Base-by-base conservation (phyloP, 805 yeast species). In the Metschnikowia lachancei region DNA sequence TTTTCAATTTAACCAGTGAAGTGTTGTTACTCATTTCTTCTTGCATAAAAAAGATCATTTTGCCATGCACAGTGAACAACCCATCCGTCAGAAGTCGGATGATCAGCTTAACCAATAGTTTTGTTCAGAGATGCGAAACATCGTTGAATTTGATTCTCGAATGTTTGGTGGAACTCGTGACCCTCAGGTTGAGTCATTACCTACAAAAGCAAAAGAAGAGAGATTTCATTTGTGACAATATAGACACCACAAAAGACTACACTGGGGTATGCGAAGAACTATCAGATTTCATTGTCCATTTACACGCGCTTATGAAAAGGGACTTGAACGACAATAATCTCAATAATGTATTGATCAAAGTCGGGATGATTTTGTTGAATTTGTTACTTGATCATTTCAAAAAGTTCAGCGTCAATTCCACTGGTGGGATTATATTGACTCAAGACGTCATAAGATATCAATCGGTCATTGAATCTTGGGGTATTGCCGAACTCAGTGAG, bases 401-500 rank as follows among this genome's bases (percentile, higher is more conserved):
- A 50, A 85, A 82, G 57, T 87, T 80, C 61, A 81, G 79, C 34
- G 87, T 91, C 52, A 86, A 81, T 55, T 81, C 89, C 1, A 79
- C 82, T 6, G 98, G 97, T 43, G 96, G 96, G 26, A 74, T 84
- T 50, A 80, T 85, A 12, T 77, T 88, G 12, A 87, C 95, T 0
- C 86, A 84, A 57, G 97, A 91, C 65, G 81, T 87, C 7, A 85
- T 86, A 32, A 78, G 86, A 38, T 87, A 84, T 59, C 92, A 88
- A 62, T 72, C 78, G 13, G 72, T 78, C 12, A 75, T 86, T 36
- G 88, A 83, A 45, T 74, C 74, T 36, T 88, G 94, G 92, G 68
- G 72, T 7, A 72, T 85, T 13, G 74, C 76, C 2, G 81, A 77
- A 35, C 65, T 87, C 24, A 69, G 81, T 3, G 86, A 82, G 29